Percentiles rank a stretch among this genome's conserved stretches.
phyloP scores from a whole-genome alignment of 2,329 filamentous ascomycete genomes.

The Aspergillus quadrilineatus region DNA sequence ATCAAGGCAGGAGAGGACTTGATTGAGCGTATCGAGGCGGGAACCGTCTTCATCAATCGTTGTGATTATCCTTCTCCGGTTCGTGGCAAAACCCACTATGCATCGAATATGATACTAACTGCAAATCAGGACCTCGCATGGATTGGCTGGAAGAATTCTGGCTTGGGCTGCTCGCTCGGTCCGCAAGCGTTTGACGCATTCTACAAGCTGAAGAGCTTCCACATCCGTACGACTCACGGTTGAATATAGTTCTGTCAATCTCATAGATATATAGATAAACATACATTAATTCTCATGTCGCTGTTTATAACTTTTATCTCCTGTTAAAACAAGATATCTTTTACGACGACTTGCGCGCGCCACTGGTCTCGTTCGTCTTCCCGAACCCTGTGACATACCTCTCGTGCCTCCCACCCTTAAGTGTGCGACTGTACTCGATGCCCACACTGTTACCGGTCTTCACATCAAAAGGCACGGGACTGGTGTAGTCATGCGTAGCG shows the following conservation, averaged over 20 bases:
- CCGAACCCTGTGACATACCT: conserved; percentile 1
- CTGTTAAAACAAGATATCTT: neutral
- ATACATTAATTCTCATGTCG: neutral
- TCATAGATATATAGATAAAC: too few species aligned
- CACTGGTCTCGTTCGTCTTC: neutral
- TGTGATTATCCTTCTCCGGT: conserved; percentile 87
- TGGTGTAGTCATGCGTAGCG: conserved; percentile 37
- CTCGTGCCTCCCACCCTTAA: conserved; percentile 1
- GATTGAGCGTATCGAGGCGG: conserved; percentile 77
- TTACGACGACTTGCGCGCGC: neutral
- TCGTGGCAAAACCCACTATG: conserved; percentile 44
- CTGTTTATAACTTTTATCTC: neutral
- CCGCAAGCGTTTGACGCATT: conserved; percentile 88
- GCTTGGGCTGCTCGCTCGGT: conserved; percentile 81
- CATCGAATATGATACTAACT: neutral
- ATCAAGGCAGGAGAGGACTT: conserved; percentile 69
- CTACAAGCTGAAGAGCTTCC: conserved; percentile 89
- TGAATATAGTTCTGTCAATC: neutral
- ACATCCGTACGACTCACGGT: conserved; percentile 56
- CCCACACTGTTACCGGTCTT: conserved; percentile 20
- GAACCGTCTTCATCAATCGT: conserved; percentile 90
- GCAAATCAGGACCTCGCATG: conserved; percentile 71
- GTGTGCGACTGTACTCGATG: conserved; percentile 18
- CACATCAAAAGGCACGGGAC: conserved; percentile 30
- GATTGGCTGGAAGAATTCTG: conserved; percentile 94